Conservation (phyloP, 345 rosid genomes). For the Mallotus nudiflorus region DNA sequence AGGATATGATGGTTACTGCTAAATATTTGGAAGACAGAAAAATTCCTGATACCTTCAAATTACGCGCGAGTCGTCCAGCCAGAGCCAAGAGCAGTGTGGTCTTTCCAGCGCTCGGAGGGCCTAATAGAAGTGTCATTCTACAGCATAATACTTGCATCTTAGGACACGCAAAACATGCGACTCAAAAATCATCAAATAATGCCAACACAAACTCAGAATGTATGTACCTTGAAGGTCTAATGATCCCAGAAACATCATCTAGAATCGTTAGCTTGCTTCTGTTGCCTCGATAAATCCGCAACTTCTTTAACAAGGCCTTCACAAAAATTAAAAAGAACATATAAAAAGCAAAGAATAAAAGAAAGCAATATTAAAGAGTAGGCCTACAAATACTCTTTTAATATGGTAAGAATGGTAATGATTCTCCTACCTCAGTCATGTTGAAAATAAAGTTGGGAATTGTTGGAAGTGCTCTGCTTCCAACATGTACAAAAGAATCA, state of each 20-base stretch:
- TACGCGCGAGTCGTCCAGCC: constrained; percentile 78
- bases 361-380: background rate
- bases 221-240: constrained; percentile 86
- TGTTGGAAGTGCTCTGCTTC: constrained; percentile 95
- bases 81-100: constrained; percentile 87
- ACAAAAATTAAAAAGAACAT: no score
- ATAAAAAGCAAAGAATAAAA: background rate
- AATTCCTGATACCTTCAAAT: constrained; percentile 61
- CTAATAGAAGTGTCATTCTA: constrained; percentile 87
- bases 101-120: constrained; percentile 99
- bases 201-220: constrained; percentile 1
- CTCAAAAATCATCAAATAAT: background rate
- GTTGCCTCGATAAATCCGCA: constrained; percentile 51
- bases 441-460: constrained; percentile 88
- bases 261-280: constrained; percentile 83
- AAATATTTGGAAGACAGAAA: background rate
- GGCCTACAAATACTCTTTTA: background rate
- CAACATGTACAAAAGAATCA: constrained; percentile 84
- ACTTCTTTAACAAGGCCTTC: constrained; percentile 71
- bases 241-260: constrained; percentile 69
- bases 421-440: constrained; percentile 70
- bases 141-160: constrained; percentile 13
- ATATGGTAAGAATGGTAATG: background rate
- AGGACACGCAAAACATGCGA: background rate
- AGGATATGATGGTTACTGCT: no score